These are phyloP conservation scores for Ilyonectria sp. DNA, from an alignment of 2,329 filamentous ascomycete genomes.

Conservation along the genomic window DNA sequence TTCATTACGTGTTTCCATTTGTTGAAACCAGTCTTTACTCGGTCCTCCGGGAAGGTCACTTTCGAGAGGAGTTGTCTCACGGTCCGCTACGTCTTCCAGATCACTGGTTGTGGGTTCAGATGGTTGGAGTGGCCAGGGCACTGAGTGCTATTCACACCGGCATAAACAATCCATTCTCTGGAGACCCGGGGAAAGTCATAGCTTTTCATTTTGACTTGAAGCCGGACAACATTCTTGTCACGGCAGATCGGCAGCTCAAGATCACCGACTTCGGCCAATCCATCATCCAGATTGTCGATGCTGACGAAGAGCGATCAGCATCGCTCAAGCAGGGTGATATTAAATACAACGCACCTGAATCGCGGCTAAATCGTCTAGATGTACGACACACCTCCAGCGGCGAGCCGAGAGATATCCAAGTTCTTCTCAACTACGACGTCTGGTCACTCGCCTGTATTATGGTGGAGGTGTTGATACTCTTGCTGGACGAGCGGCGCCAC, in stretches of 20 bases:
- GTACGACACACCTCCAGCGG: background rate
- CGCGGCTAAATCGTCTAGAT: background rate
- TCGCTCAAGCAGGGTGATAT: background rate
- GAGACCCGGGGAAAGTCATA: background rate
- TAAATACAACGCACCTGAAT: constrained; percentile 2
- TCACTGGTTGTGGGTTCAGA: constrained; percentile 13
- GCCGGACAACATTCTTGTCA: constrained; percentile 18
- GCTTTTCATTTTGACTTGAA: constrained; percentile 25
- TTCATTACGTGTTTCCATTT: constrained; percentile 15
- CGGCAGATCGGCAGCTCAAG: constrained; percentile 8
- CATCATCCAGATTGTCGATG: background rate
- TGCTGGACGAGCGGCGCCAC: background rate
- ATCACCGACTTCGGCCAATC: constrained; percentile 21
- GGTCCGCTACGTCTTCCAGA: background rate
- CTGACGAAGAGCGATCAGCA: background rate
- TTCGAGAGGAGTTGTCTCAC: background rate
- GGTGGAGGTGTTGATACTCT: background rate
- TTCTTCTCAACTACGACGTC: background rate
- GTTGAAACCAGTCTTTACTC: background rate
- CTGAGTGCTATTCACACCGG: constrained; percentile 6
- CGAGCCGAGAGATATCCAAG: background rate
- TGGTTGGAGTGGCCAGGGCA: background rate
- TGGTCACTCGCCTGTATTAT: background rate
- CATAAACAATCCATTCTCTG: background rate
- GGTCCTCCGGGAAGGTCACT: background rate